Base-by-base conservation (phyloP, 176 grass and related monocot genomes). In the Tuctoria greenei region DNA sequence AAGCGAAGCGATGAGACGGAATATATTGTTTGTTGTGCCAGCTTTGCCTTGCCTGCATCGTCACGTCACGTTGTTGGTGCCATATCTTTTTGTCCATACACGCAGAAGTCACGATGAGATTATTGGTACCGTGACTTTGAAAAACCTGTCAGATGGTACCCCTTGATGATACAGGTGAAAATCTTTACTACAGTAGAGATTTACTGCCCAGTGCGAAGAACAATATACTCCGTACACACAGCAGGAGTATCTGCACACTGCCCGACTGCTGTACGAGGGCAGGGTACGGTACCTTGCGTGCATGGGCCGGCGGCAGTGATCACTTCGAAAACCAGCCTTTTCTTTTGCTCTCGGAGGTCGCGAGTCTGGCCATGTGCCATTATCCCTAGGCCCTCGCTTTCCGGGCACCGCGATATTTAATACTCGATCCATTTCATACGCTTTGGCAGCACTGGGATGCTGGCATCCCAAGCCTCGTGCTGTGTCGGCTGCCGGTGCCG, bases 391-490 rank as follows among this genome's bases (percentile, higher is more conserved):
- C n/a, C n/a, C 35, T 86, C 15, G 64, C 1, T 24, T 15, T 43
- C 54, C n/a, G 43, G 1, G 64, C 64, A 3, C 18, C 51, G 47
- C 11, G 65, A 27, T 50, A 40, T 79, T 79, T n/a, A 45, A 78
- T 58, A 85, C 73, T 44, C 57, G 4, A 44, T 64, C 39, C 26
- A 10, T 42, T 42, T 12, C 63, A 14, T 28, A 45, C 28, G 10
- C 82, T 59, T 72, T 66, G 46, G 67, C 70, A 8, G 76, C 49
- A 31, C 31, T 6, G 40, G 15, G 56, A 34, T 34, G 55, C 50
- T 40, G 69, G 21, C 61, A 23, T 85, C 69, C 69, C 38, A 17
- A 43, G 65, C 37, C 69, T 68, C 69, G 62, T 74, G 69, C 80
- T 54, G 39, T 46, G 51, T 12, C 51, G 8, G 58, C 47, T 11